Evolutionary conservation across 1,284 basidiomycete genomes (phyloP).

Genomic region (Ustilago xerochloae): DNA sequence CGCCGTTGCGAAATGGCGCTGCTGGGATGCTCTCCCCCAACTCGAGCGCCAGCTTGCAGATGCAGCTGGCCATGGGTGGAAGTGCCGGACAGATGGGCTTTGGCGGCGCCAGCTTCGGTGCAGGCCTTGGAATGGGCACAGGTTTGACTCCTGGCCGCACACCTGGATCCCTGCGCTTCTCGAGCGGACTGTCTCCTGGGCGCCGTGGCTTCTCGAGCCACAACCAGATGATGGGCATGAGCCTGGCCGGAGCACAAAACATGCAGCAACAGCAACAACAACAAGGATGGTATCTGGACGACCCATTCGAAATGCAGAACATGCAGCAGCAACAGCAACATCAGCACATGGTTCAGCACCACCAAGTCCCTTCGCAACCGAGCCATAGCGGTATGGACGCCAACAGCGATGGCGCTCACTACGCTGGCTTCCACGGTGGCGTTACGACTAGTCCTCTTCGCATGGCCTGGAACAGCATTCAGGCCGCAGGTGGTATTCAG

Average conservation of each 20-base stretch:
- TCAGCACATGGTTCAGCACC: constrained; percentile 31
- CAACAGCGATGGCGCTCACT: constrained; percentile 6
- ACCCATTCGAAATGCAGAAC: constrained; percentile 45
- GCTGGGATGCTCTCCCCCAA: constrained; percentile 43
- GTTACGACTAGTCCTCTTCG: constrained; percentile 31
- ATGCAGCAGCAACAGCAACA: constrained; percentile 36
- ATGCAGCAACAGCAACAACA: constrained; percentile 31
- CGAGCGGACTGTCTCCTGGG: constrained; percentile 40
- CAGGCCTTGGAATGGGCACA: constrained; percentile 41
- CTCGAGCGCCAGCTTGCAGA: constrained; percentile 43
- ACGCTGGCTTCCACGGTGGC: constrained; percentile 19
- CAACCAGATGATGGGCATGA: constrained; percentile 34
- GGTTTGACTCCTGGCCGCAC: constrained; percentile 41
- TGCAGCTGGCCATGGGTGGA: constrained; percentile 46
- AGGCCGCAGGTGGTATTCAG: constrained; percentile 46
- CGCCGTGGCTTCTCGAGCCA: constrained; percentile 31
- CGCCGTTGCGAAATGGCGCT: constrained; percentile 36
- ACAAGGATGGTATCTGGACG: constrained; percentile 40
- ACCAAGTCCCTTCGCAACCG: constrained; percentile 19
- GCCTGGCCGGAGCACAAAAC: constrained; percentile 24
- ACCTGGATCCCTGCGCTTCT: constrained; percentile 35
- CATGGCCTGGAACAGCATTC: constrained; percentile 50
- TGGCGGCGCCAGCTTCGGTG: constrained; percentile 30
- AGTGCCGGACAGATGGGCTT: constrained; percentile 29
- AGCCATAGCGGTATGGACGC: constrained; percentile 7